A percentile compares a stretch with the other conserved stretches of the same genome.
These are phyloP conservation scores for Cladobotryum mycophilum DNA, from an alignment of 2,329 filamentous ascomycete genomes.

Conservation along the genomic window DNA sequence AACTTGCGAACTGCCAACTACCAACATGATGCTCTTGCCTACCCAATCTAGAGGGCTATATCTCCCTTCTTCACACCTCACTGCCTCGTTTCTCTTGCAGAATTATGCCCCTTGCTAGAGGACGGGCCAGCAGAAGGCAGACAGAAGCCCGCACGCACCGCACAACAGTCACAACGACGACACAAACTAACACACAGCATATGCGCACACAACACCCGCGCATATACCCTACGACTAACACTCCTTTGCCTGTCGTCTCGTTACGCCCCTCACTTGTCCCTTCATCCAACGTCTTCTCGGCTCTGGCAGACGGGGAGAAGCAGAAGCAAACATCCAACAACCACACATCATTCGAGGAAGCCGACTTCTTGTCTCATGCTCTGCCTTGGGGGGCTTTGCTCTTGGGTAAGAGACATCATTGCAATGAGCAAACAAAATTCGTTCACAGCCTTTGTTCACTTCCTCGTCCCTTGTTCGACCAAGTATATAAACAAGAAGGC, in stretches of 20 bases:
- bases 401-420: slow-evolving; percentile 8
- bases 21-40: slow-evolving; percentile 14
- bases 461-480: slow-evolving; percentile 8
- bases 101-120: slow-evolving; percentile 10
- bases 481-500: slow-evolving; percentile 12
- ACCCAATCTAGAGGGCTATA: slow-evolving; percentile 23
- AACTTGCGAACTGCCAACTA: slow-evolving; percentile 16
- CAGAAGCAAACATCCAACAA: slow-evolving; percentile 13
- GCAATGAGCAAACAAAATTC: slow-evolving; percentile 10
- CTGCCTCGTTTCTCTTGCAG: slow-evolving; percentile 8
- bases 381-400: slow-evolving; percentile 9
- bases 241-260: slow-evolving; percentile 3
- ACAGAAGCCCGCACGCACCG: slow-evolving; percentile 10
- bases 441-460: slow-evolving; percentile 11
- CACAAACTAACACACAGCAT: slow-evolving; percentile 7
- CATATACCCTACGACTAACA: slow-evolving; percentile 10
- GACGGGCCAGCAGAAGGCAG: slow-evolving; percentile 14
- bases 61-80: slow-evolving; percentile 18
- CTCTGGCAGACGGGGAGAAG: slow-evolving; percentile 7
- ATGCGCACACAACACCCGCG: slow-evolving; percentile 6
- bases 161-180: slow-evolving; percentile 10
- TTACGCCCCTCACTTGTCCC: neutral
- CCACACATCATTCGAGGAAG: slow-evolving; percentile 11
- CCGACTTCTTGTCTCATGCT: slow-evolving; percentile 12
- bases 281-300: slow-evolving; percentile 3